These are phyloP conservation scores for Colletotrichum sp. DNA, from an alignment of 2,329 filamentous ascomycete genomes.

Conservation along the genomic window DNA sequence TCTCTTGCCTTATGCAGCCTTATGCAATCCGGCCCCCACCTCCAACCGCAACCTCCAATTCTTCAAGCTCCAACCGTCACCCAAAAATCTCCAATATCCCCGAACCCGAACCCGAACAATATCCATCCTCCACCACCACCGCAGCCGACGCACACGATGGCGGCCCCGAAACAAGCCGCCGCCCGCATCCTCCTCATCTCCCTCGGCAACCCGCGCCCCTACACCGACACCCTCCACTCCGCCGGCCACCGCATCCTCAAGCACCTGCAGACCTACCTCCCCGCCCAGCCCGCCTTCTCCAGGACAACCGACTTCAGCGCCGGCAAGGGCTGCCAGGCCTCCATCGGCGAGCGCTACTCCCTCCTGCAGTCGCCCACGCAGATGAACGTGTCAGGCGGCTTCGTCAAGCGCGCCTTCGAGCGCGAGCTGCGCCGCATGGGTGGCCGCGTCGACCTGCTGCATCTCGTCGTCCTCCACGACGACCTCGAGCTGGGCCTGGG, in stretches of 20 bases:
- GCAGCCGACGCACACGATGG: constrained; percentile 13
- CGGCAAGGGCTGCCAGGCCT: constrained; percentile 56
- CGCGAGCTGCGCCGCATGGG: constrained; percentile 48
- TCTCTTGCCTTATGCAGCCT: background rate
- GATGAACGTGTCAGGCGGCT: constrained; percentile 86
- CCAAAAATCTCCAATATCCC: background rate
- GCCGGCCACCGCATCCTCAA: constrained; percentile 82
- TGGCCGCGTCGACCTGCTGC: constrained; percentile 38
- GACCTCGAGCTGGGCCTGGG: constrained; percentile 80
- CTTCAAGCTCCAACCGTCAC: background rate
- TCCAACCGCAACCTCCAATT: background rate
- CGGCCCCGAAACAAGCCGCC: constrained; percentile 4
- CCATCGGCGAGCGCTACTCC: constrained; percentile 58
- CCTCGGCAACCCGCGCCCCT: constrained; percentile 81
- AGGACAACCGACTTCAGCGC: constrained; percentile 38
- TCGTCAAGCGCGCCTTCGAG: constrained; percentile 65
- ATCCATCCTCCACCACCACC: background rate
- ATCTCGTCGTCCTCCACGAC: constrained; percentile 84
- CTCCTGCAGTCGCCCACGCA: constrained; percentile 76
- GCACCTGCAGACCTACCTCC: constrained; percentile 57
- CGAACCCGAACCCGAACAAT: background rate
- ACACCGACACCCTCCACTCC: constrained; percentile 81
- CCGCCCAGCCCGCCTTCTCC: constrained; percentile 52
- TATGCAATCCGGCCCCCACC: background rate
- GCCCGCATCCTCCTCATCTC: constrained; percentile 78